A percentile compares a stretch with the other conserved stretches of the same genome.
phyloP scores from a whole-genome alignment of 2,329 filamentous ascomycete genomes.

The Mycosphaerelloides madeirae region DNA sequence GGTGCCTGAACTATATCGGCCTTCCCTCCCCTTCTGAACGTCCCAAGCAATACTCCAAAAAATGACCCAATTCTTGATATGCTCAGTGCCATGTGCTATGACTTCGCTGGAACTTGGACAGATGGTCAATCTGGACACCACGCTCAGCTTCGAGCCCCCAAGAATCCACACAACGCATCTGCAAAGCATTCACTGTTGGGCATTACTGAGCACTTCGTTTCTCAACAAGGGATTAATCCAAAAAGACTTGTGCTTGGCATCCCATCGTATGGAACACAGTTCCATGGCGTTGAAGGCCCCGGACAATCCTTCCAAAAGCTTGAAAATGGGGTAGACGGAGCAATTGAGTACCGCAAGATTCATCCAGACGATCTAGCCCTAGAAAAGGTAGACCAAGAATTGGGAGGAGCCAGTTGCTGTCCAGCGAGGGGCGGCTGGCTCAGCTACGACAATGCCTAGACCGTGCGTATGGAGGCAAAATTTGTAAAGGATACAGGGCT shows the following conservation, averaged over 20 bases:
- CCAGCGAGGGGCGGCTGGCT: not conserved
- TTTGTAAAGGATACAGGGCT: not conserved
- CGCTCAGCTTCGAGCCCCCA: not conserved
- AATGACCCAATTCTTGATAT: not conserved
- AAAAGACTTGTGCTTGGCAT: not conserved
- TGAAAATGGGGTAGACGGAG: not conserved
- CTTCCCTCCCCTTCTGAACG: not conserved
- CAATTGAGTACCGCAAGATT: not conserved
- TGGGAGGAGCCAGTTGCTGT: not conserved
- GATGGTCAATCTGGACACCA: slow-evolving; percentile 1
- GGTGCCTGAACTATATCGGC: not conserved
- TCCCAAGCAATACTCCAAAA: not conserved
- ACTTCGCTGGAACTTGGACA: slow-evolving; percentile 1
- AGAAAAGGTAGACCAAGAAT: not conserved
- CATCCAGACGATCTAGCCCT: not conserved
- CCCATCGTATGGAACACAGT: not conserved
- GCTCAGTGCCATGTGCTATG: not conserved
- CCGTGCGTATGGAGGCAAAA: not conserved
- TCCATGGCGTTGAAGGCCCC: not conserved
- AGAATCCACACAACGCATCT: not conserved
- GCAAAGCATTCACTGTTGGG: not conserved
- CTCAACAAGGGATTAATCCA: not conserved
- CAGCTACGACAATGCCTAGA: not conserved
- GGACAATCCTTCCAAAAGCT: not conserved
- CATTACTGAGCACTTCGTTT: not conserved